Evolutionary conservation across 2,329 filamentous ascomycete genomes (phyloP).

Genomic region (Mycosphaerella sp.): DNA sequence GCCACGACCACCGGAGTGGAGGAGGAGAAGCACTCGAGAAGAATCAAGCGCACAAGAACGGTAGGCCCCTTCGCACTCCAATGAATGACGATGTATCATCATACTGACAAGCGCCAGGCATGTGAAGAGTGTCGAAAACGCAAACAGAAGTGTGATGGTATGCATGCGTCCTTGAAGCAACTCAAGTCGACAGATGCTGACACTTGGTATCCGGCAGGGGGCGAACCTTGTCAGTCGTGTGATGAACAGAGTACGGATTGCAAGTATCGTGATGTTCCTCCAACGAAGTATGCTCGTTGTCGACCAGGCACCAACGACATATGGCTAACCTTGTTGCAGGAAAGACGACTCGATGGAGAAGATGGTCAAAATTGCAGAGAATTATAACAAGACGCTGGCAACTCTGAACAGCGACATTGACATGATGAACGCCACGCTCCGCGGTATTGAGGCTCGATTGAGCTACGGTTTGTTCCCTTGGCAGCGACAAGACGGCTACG

Average conservation of each 20-base stretch:
- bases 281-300: slow-evolving; percentile 15
- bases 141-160: slow-evolving; percentile 94
- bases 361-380: slow-evolving; percentile 20
- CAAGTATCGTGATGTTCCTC: slow-evolving; percentile 20
- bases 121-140: slow-evolving; percentile 81
- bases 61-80: slow-evolving; percentile 1
- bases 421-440: slow-evolving; percentile 14
- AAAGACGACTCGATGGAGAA: slow-evolving; percentile 21
- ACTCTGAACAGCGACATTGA: slow-evolving; percentile 15
- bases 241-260: slow-evolving; percentile 18
- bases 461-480: slow-evolving; percentile 6
- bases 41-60: slow-evolving; percentile 17
- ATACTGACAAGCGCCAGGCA: slow-evolving; percentile 10
- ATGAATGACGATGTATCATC: background rate
- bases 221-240: slow-evolving; percentile 17
- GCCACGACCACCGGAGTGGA: slow-evolving; percentile 3
- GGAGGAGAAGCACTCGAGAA: slow-evolving; percentile 7
- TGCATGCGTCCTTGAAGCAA: background rate
- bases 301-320: background rate
- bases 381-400: slow-evolving; percentile 17
- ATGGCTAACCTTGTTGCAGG: slow-evolving; percentile 10
- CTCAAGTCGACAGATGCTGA: background rate
- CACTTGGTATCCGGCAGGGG: background rate
- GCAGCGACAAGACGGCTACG: background rate
- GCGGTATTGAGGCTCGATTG: slow-evolving; percentile 19